These are phyloP conservation scores for Aspergillus texensis DNA, from an alignment of 2,329 filamentous ascomycete species.

Conservation along the genomic window DNA sequence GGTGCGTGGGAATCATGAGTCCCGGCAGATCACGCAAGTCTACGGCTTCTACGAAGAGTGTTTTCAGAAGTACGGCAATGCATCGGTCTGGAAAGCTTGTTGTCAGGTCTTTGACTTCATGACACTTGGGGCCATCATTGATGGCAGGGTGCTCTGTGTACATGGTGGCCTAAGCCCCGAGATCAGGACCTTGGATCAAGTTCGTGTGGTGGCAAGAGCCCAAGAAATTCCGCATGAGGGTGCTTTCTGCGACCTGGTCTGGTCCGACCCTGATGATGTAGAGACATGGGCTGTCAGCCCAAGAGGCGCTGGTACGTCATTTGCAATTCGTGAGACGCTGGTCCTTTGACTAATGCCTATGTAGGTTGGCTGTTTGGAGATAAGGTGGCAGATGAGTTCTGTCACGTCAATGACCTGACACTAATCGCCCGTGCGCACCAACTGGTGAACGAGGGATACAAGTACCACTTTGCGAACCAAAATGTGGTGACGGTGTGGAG, in stretches of 20 bases:
- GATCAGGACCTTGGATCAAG: constrained; percentile 74
- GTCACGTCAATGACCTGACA: constrained; percentile 72
- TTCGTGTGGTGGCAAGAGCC: constrained; percentile 71
- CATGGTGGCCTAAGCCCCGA: constrained; percentile 73
- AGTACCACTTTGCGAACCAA: constrained; percentile 93
- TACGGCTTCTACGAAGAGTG: constrained; percentile 81
- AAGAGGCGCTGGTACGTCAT: constrained; percentile 62
- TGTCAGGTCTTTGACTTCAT: constrained; percentile 79
- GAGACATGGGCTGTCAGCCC: constrained; percentile 72
- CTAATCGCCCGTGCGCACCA: constrained; percentile 75
- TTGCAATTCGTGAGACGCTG: neutral
- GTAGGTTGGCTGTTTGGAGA: constrained; percentile 66
- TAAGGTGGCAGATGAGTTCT: constrained; percentile 75
- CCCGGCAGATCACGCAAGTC: constrained; percentile 75
- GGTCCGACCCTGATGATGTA: constrained; percentile 73
- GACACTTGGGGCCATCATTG: constrained; percentile 72
- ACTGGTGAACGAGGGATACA: constrained; percentile 76
- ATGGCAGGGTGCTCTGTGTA: constrained; percentile 73
- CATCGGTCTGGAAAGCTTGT: constrained; percentile 77
- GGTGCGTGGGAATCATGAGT: constrained; percentile 75
- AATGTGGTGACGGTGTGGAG: constrained; percentile 82
- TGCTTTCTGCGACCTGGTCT: constrained; percentile 75
- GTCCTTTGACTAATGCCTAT: constrained; percentile 13
- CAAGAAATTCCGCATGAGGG: constrained; percentile 78
- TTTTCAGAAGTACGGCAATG: constrained; percentile 75